Conservation (phyloP, 2,329 filamentous ascomycete species). For the Neurospora sp. region DNA sequence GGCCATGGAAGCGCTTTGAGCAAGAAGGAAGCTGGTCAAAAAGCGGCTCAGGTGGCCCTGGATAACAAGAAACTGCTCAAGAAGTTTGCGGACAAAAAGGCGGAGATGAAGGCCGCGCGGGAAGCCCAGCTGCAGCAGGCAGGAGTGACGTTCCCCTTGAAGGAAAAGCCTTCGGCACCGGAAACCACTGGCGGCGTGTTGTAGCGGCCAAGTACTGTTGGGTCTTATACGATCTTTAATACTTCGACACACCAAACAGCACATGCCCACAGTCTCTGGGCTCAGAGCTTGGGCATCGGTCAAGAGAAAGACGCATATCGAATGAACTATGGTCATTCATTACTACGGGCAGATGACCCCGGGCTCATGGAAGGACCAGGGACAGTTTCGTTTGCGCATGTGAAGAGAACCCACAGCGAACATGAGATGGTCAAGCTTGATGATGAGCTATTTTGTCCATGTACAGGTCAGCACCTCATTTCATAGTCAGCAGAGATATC, state of each 20-base stretch:
- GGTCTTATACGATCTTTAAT: background rate
- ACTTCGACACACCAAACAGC: background rate
- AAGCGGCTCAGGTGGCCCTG: slow-evolving; percentile 55
- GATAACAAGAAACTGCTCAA: slow-evolving; percentile 55
- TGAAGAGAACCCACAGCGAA: background rate
- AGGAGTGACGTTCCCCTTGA: background rate
- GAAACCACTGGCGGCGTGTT: background rate
- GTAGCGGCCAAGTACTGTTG: background rate
- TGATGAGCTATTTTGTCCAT: background rate
- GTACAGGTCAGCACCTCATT: background rate
- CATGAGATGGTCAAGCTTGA: background rate
- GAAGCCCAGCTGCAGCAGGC: slow-evolving; percentile 9
- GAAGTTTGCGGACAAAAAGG: slow-evolving; percentile 37
- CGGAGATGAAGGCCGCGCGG: slow-evolving; percentile 27
- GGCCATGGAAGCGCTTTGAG: slow-evolving; percentile 53
- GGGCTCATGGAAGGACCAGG: background rate
- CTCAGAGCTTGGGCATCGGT: background rate
- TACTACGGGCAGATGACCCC: background rate
- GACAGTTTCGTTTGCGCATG: background rate
- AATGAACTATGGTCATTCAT: background rate
- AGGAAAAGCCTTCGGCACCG: background rate
- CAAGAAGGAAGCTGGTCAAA: slow-evolving; percentile 60
- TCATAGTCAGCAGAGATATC: background rate
- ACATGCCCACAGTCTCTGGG: background rate
- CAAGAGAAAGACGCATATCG: background rate